phyloP scores from a whole-genome alignment of 108 stramenopile species.

The Pseudonitzschia multiseries region DNA sequence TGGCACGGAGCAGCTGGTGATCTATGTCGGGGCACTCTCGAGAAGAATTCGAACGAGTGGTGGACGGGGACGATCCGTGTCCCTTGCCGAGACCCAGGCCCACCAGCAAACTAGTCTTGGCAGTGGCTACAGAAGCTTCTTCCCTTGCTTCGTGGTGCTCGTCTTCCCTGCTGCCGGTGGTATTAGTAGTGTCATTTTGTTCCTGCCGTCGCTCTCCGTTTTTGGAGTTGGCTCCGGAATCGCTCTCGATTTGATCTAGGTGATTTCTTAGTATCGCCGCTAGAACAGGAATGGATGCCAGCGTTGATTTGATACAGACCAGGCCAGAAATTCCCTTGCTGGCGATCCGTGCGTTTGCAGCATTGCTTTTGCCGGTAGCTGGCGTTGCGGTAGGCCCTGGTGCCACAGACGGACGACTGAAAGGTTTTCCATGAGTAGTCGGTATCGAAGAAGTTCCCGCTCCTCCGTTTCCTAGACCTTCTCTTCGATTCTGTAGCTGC shows the following conservation, averaged over 20 bases:
- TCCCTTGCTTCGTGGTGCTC: slow-evolving; percentile 30
- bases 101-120: slow-evolving; percentile 59
- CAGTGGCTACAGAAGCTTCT: slow-evolving; percentile 37
- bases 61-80: not conserved
- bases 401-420: no score
- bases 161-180: not conserved
- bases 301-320: slow-evolving; percentile 82
- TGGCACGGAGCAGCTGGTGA: slow-evolving; percentile 76
- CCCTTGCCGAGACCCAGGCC: slow-evolving; percentile 58
- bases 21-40: not conserved
- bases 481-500: slow-evolving; percentile 15
- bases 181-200: not conserved
- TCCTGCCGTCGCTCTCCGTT: slow-evolving; percentile 4
- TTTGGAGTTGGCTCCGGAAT: slow-evolving; percentile 21
- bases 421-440: not conserved
- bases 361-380: slow-evolving; percentile 6
- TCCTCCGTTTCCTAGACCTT: slow-evolving; percentile 12
- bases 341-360: slow-evolving; percentile 59
- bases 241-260: slow-evolving; percentile 33
- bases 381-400: not conserved
- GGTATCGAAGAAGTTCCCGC: slow-evolving; percentile 8
- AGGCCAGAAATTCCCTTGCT: slow-evolving; percentile 84
- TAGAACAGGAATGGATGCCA: slow-evolving; percentile 66
- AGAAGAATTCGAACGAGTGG: not conserved
- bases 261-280: slow-evolving; percentile 66